These are phyloP conservation scores for Hericium alpestre DNA, from an alignment of 768 basidiomycete genomes.

Conservation along the genomic window DNA sequence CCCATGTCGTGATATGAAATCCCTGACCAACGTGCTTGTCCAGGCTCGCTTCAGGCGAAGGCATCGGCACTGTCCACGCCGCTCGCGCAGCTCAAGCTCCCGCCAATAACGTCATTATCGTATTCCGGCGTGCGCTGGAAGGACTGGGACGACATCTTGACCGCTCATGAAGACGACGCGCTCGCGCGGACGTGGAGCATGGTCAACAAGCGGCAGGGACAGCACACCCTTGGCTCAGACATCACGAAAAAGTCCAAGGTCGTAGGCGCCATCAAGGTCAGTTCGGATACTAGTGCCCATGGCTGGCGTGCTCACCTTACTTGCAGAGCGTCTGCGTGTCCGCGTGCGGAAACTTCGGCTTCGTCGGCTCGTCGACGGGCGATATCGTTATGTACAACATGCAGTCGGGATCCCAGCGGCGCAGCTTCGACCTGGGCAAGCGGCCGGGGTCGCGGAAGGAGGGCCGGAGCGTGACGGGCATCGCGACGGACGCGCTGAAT, in stretches of 20 bases:
- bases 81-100: conserved; percentile 73
- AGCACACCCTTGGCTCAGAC: conserved; percentile 54
- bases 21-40: not conserved
- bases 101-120: conserved; percentile 67
- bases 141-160: conserved; percentile 96
- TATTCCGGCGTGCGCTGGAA: conserved; percentile 74
- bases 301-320: not conserved
- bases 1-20: not conserved
- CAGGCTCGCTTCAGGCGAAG: conserved; percentile 78
- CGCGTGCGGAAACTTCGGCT: conserved; percentile 91
- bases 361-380: conserved; percentile 75
- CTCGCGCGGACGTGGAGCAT: conserved; percentile 85
- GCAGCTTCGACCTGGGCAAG: conserved; percentile 59
- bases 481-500: conserved; percentile 83
- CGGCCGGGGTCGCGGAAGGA: conserved; percentile 40
- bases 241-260: conserved; percentile 38
- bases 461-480: conserved; percentile 57
- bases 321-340: conserved; percentile 74
- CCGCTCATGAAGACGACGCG: conserved; percentile 77
- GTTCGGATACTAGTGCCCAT: conserved; percentile 2
- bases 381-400: conserved; percentile 90
- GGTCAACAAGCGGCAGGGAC: conserved; percentile 70
- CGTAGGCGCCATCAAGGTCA: conserved; percentile 65
- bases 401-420: conserved; percentile 85
- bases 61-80: conserved; percentile 70